A percentile compares a stretch with the other conserved stretches of the same genome.
Conservation (phyloP, 1,139 yeast species). For the Yamadazyma sp. region DNA sequence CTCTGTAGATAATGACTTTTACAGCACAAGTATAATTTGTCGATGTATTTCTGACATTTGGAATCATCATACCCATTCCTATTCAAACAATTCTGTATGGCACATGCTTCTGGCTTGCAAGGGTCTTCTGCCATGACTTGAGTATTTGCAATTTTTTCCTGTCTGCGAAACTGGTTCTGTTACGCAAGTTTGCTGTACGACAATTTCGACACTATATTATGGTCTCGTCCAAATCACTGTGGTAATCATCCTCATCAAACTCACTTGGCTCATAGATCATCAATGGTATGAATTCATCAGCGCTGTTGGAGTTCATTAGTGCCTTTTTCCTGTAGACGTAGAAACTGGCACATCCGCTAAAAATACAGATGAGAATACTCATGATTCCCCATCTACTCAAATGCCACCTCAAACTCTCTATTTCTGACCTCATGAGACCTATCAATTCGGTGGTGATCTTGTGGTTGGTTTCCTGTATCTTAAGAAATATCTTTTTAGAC, state of each 20-base stretch:
- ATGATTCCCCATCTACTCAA: slow-evolving; percentile 83
- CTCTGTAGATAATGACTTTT: slow-evolving; percentile 50
- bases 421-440: slow-evolving; percentile 80
- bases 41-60: slow-evolving; percentile 59
- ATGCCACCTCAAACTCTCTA: slow-evolving; percentile 91
- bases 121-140: slow-evolving; percentile 32
- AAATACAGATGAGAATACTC: slow-evolving; percentile 50
- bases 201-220: slow-evolving; percentile 4
- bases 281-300: slow-evolving; percentile 43
- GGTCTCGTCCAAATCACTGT: slow-evolving; percentile 39
- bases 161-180: background rate
- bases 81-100: slow-evolving; percentile 64
- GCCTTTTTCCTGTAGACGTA: slow-evolving; percentile 33
- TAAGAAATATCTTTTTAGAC: slow-evolving; percentile 66
- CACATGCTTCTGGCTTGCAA: slow-evolving; percentile 69
- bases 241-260: slow-evolving; percentile 48
- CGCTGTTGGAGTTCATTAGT: slow-evolving; percentile 22
- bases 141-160: background rate
- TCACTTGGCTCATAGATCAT: slow-evolving; percentile 51
- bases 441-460: slow-evolving; percentile 81
- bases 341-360: slow-evolving; percentile 44
- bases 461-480: slow-evolving; percentile 82
- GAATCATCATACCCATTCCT: slow-evolving; percentile 58
- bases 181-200: background rate
- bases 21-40: slow-evolving; percentile 62